These are phyloP conservation scores for Sclerotinia spermophila DNA, from an alignment of 2,329 filamentous ascomycete genomes.

Conservation along the genomic window DNA sequence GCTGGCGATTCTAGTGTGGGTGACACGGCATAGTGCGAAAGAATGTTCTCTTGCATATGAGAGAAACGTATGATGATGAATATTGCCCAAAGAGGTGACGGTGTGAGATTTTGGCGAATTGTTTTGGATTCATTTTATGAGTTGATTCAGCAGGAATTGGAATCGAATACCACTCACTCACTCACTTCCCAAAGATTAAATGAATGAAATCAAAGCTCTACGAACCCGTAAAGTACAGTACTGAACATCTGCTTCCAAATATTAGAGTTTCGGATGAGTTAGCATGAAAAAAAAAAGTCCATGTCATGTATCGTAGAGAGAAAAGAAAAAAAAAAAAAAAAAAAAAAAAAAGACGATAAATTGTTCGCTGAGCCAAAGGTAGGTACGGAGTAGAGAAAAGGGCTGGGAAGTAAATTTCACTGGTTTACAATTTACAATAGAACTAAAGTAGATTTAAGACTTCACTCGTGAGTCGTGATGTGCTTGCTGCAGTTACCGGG, in stretches of 20 bases:
- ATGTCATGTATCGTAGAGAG: too few species aligned
- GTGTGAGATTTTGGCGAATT: conserved; percentile 8
- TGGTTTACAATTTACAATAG: too few species aligned
- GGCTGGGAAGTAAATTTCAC: not conserved
- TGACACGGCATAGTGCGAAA: conserved; percentile 2
- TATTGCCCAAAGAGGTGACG: conserved; percentile 9
- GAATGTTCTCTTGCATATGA: conserved; percentile 15
- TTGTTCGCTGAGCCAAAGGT: not conserved
- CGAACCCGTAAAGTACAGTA: not conserved
- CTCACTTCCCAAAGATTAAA: not conserved
- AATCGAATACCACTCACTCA: not conserved
- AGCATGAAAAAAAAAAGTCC: not conserved
- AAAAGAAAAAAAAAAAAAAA: too few species aligned
- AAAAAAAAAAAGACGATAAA: not conserved
- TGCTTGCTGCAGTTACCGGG: not conserved
- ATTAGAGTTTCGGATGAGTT: not conserved
- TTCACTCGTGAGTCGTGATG: conserved; percentile 10
- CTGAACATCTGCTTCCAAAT: not conserved
- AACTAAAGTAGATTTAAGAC: not conserved
- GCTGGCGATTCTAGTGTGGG: conserved; percentile 1
- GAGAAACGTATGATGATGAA: conserved; percentile 13
- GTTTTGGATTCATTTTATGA: not conserved
- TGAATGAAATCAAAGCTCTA: not conserved
- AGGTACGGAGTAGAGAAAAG: too few species aligned
- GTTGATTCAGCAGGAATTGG: not conserved